Base-by-base conservation (phyloP, 306 rosid species). In the Cucumis melo region DNA sequence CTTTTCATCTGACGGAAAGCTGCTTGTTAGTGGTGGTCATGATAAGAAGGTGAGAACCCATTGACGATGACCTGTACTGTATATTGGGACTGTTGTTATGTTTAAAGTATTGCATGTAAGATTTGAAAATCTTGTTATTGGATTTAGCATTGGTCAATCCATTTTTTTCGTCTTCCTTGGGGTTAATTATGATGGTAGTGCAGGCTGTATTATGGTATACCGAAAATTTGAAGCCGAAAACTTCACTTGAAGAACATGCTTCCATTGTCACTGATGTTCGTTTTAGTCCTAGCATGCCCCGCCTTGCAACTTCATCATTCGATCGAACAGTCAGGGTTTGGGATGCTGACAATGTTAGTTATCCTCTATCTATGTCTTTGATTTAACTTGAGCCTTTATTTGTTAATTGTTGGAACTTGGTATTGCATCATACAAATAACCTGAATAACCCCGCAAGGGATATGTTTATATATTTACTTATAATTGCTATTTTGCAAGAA, bases 271-370 rank as follows among this genome's bases (percentile, higher is more conserved):
- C 98, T 4, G 99, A 95, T 86, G 97, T 95, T 65, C 97, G 98
- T 58, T 95, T 95, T 81, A 92, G 99, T 82, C 93, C 97, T 15
- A 95, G 88, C 90, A 84, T 86, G 89, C 82, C 92, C 2, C 99
- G 96, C 17, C 89, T 92, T 58, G 99, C 99, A 72, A 95, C 99
- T 44, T 92, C 98, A 76, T 95, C 99, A 39, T 95, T 92, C 38
- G 99, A 95, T 85, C 90, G 87, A 89, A 90, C 98, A 73, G 98
- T 95, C 82, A 75, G 98, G 87, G 98, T 95, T 82, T 95, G 99
- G 99, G 99, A 92, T 80, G 95, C 89, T 61, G 99, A 95, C 51
- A 95, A 87, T 87, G 99, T 92, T 61, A 95, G 96, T 92, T 8
- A 60, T 78, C 46, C 38, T 65, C 11, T 67, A 54, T 64, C 39